Evolutionary conservation across 805 yeast species (phyloP), one percentile per base, ranked within the genome.

Genomic region (Starmerella ratchasimensis): DNA sequence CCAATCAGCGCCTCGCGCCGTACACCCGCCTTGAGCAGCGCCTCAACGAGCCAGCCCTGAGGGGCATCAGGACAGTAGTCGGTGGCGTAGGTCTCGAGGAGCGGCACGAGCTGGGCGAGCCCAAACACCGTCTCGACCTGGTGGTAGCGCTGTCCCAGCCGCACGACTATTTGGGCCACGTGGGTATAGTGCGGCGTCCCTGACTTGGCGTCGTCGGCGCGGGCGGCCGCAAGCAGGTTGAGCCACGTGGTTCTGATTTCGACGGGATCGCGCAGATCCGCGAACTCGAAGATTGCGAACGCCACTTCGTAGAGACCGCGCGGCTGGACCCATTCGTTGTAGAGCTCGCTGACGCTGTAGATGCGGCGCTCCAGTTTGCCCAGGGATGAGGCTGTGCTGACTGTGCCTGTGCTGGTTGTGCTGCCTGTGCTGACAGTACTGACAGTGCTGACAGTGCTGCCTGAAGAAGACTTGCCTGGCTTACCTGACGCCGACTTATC

Each of bases 321-420:
- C 18, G 93, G 94, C 50, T 80, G 86, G 10, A 94, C 82, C 58
- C 68, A 88, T 45, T 73, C 77, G 60, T 90, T 88, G 64, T 75
- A 88, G 37, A 90, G 62, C 41, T 80, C 90, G 50, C 80, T 76
- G 23, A 84, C 72, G 3, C 77, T 69, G 49, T 78, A 61, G 24
- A 90, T 72, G 52, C 70, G 69, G 28, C 67, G 71, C 53, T 80
- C 72, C 39, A 90, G 66, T 30, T 68, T 65, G 11, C 59, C 61
- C 4, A 67, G 54, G 9, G 80, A 70, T 33, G 65, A 67, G 5
- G 60, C 57, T 31, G 73, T 69, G 7, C 15, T 13, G 14, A 15
- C 6, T 8, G 17, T 21, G 9, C 30, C 44, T 39, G 72, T 78
- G 7, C 11, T 6, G 20, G 9, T 14, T 6, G 7, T 9, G 8